Base-by-base conservation (phyloP, 257 asterid genomes). In the Lycium ferocissimum region DNA sequence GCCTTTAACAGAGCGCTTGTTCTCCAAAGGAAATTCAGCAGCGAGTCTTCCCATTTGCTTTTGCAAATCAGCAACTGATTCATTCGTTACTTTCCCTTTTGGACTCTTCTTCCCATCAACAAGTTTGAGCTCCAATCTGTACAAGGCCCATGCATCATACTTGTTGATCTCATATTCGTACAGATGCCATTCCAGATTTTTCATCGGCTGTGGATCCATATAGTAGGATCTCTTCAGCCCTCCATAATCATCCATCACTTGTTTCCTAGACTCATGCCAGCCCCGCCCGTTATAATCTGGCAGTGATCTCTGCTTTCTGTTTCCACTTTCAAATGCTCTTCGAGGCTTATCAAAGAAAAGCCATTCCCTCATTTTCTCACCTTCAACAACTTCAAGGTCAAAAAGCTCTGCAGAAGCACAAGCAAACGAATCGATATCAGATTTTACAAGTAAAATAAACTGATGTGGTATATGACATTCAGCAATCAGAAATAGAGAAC, bases 241-340 rank as follows among this genome's bases (percentile, higher is more conserved):
- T 86, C 98, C 95, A 56, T 84, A 91, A 84, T 97, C 98, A 83
- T 91, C 91, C 94, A 94, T 88, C 87, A 93, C 92, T 89, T 95
- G 98, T 79, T 95, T 97, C 92, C 99, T 93, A 20, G 98, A 97
- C 89, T 96, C 99, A 47, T 96, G 99, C 99, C 99, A 96, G 57
- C 99, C 99, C 87, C 99, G 93, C 20, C 99, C 99, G 45, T 86
- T 92, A 83, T 96, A 93, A 91, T 96, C 99, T 43, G 99, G 99
- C 86, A 96, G 92, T 1, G 98, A 95, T 45, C 99, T 88, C 87
- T 96, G 98, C 93, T 97, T 97, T 89, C 98, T 92, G 84, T 92
- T 95, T 47, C 99, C 99, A 82, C 98, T 94, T 92, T 97, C 99
- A 88, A 97, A 97, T 45, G 99, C 99, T 83, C 98, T 92, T 78